Evolutionary conservation across 306 rosid genomes (phyloP), one percentile per base, ranked within the genome.

Genomic region (Castanea crenata): DNA sequence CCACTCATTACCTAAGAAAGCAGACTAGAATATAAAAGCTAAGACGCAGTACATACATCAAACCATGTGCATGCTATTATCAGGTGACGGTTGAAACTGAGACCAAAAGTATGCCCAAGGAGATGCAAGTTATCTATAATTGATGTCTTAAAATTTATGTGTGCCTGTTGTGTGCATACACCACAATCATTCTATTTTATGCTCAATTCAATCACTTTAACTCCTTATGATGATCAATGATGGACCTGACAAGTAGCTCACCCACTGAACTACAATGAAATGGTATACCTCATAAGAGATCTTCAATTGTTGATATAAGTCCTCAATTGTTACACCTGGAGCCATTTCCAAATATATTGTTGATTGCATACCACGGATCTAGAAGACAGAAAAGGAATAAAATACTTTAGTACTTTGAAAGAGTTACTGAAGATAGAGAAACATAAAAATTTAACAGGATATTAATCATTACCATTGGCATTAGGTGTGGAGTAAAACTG

Each of bases 281-380:
- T 13, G 31, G 23, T 16, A 15, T 76, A 95, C 99, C 98, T 92
- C 83, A 20, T 92, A 95, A 46, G 91, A 81, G 80, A 69, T 84
- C 85, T 84, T 88, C 82, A 95, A 85, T 19, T 89, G 92, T 64
- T 89, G 86, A 85, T 86, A 68, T 83, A 95, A 87, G 75, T 92
- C 96, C 70, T 92, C 97, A 55, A 78, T 51, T 71, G 83, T 81
- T 76, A 89, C 91, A 58, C 96, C 98, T 4, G 92, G 82, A 86
- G 92, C 92, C 97, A 95, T 88, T 85, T 92, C 94, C 76, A 92
- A 95, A 83, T 92, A 95, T 51, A 92, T 95, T 51, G 96, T 95
- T 74, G 98, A 95, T 77, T 92, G 98, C 98, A 95, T 95, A 57
- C 99, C 99, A 27, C 98, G 98, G 69, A 63, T 92, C 99, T 95